phyloP scores from a whole-genome alignment of 441 rosid genomes.

The Corymbia calophylla region DNA sequence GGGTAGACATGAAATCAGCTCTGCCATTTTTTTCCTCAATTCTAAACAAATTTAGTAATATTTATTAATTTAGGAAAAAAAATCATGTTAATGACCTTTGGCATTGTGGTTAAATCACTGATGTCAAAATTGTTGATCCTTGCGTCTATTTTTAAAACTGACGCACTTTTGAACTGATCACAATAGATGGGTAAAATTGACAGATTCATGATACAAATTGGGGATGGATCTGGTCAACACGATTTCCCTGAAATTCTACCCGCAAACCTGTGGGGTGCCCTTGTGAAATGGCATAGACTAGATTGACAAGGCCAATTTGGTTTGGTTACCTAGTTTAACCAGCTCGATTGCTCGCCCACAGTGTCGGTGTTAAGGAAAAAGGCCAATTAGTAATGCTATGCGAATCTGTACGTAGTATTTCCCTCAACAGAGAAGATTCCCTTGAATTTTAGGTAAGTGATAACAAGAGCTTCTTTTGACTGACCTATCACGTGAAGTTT shows the following conservation, averaged over 20 bases:
- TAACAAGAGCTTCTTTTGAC: neutral
- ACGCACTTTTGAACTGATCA: neutral
- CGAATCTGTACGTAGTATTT: neutral
- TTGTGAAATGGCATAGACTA: neutral
- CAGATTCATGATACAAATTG: neutral
- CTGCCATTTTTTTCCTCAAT: neutral
- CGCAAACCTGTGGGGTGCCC: neutral
- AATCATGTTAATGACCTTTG: neutral
- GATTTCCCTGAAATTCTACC: neutral
- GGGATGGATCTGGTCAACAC: neutral
- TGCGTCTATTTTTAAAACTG: neutral
- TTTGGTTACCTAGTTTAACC: rapidly evolving
- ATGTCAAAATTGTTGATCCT: neutral
- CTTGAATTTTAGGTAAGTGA: neutral
- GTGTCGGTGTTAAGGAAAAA: neutral
- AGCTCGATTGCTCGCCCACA: neutral
- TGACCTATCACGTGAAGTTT: constrained; percentile 83
- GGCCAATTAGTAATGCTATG: neutral
- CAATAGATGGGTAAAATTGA: neutral
- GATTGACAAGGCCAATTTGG: neutral
- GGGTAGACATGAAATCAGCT: neutral
- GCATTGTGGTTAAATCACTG: neutral
- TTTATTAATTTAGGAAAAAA: neutral
- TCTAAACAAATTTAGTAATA: neutral
- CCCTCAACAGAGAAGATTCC: neutral